A percentile compares a stretch with the other conserved stretches of the same genome.
Conservation (phyloP, 805 yeast genomes). For the Ogataea parapolymorpha region DNA sequence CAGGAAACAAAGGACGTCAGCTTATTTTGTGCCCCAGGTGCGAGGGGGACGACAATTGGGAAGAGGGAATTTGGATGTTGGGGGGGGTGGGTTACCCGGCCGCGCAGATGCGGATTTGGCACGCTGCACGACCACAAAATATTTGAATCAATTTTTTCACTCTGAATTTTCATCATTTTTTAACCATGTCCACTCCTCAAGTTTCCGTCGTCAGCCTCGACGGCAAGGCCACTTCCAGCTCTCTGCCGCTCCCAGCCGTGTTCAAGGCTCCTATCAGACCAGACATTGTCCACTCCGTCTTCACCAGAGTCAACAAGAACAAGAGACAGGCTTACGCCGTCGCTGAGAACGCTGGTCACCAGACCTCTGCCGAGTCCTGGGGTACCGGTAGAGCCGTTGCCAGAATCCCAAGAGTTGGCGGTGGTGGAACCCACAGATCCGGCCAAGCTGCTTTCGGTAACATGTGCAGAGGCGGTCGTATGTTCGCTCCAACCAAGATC, state of each 20-base stretch:
- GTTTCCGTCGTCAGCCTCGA: constrained; percentile 83
- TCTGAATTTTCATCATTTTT: constrained; percentile 5
- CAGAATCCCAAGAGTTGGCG: constrained; percentile 99
- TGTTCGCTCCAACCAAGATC: constrained; percentile 99
- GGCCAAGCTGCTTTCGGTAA: constrained; percentile 99
- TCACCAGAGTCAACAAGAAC: constrained; percentile 98
- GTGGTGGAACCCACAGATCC: constrained; percentile 99
- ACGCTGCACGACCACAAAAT: constrained; percentile 5
- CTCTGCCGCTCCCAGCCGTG: constrained; percentile 95
- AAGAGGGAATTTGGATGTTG: background rate
- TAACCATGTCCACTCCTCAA: constrained; percentile 73
- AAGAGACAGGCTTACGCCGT: constrained; percentile 99
- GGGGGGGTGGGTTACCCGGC: constrained; percentile 14
- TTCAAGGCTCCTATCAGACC: constrained; percentile 99
- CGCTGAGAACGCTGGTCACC: constrained; percentile 98
- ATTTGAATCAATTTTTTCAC: constrained; percentile 5
- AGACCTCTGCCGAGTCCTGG: constrained; percentile 99
- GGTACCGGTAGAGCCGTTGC: constrained; percentile 99
- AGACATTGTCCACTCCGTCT: constrained; percentile 98
- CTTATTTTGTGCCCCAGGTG: constrained; percentile 7
- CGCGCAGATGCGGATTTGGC: background rate
- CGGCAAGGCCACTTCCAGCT: constrained; percentile 83
- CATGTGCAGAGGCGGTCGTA: constrained; percentile 99
- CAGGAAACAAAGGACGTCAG: constrained; percentile 7
- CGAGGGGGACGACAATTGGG: background rate